A percentile compares a stretch with the other conserved stretches of the same genome.
phyloP scores from a whole-genome alignment of 176 grass and related monocot species.

The Juncus inflexus region DNA sequence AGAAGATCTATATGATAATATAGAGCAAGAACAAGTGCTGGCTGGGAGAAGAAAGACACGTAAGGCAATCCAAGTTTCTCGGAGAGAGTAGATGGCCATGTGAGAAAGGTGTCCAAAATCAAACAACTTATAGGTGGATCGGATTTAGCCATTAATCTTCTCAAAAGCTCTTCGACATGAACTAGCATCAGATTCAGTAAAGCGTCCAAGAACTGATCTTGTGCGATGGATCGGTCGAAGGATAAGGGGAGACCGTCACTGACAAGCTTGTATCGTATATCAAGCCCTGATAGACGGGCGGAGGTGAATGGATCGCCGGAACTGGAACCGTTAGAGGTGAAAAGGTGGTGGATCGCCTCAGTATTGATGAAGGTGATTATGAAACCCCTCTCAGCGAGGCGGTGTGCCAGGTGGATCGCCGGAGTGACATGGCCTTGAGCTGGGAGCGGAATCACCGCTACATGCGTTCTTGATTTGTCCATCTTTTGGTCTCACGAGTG shows the following conservation, averaged over 20 bases:
- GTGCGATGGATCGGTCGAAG: slow-evolving; percentile 36
- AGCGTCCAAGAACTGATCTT: slow-evolving; percentile 42
- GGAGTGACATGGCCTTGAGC: slow-evolving; percentile 58
- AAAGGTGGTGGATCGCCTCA: slow-evolving; percentile 34
- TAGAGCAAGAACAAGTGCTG: slow-evolving; percentile 44
- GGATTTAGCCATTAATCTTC: slow-evolving; percentile 17
- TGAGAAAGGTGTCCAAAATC: slow-evolving; percentile 51
- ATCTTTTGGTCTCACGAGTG: too few relatives aligned
- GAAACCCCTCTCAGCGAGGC: slow-evolving; percentile 35
- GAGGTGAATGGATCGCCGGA: slow-evolving; percentile 25
- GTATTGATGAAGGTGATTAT: slow-evolving; percentile 54
- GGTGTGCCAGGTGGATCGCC: slow-evolving; percentile 39
- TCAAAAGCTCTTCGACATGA: slow-evolving; percentile 55
- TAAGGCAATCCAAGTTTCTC: slow-evolving; percentile 31
- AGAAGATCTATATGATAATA: slow-evolving; percentile 52
- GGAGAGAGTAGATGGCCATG: slow-evolving; percentile 43
- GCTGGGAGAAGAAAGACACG: slow-evolving; percentile 57
- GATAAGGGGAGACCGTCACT: slow-evolving; percentile 43
- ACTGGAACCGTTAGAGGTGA: background rate
- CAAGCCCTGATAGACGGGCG: slow-evolving; percentile 13
- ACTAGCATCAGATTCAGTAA: slow-evolving; percentile 38
- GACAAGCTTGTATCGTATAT: slow-evolving; percentile 46
- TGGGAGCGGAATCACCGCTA: slow-evolving; percentile 42
- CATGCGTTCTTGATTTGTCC: slow-evolving; percentile 29
- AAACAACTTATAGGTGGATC: slow-evolving; percentile 35